These are phyloP conservation scores for Trametopsis cervina DNA, from an alignment of 768 basidiomycete species.

Conservation along the genomic window DNA sequence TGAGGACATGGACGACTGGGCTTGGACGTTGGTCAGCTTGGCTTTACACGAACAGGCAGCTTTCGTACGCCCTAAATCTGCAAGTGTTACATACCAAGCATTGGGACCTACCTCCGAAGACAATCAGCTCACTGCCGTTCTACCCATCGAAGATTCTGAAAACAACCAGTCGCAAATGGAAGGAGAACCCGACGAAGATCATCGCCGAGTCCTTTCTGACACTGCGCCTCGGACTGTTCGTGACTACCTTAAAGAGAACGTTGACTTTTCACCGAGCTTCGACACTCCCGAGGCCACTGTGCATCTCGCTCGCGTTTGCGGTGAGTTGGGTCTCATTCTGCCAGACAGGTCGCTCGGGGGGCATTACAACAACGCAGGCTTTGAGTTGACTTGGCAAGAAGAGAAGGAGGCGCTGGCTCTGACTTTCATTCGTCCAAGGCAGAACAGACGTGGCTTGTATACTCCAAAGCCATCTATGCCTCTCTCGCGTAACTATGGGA, in stretches of 20 bases:
- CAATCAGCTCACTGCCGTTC: not conserved
- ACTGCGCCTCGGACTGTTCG: not conserved
- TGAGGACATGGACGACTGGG: not conserved
- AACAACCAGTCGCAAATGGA: not conserved
- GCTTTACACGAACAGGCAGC: not conserved
- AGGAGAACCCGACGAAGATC: not conserved
- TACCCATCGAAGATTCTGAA: not conserved
- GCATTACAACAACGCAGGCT: not conserved
- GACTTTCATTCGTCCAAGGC: not conserved
- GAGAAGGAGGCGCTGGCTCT: not conserved
- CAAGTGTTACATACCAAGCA: not conserved
- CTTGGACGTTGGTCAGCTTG: not conserved
- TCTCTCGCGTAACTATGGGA: not conserved
- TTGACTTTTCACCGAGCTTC: not conserved
- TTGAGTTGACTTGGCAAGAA: not conserved
- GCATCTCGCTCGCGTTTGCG: not conserved
- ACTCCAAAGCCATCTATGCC: not conserved
- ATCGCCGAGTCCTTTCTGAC: not conserved
- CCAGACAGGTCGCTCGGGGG: not conserved
- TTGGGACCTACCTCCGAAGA: not conserved
- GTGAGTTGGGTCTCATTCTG: not conserved
- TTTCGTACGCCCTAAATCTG: not conserved
- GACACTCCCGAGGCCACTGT: not conserved
- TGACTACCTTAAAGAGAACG: not conserved
- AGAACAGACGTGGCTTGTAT: not conserved